Percentiles rank a stretch among this genome's conserved stretches.
phyloP scores from a whole-genome alignment of 1,284 basidiomycete species.

The Trichosporon inkin region DNA sequence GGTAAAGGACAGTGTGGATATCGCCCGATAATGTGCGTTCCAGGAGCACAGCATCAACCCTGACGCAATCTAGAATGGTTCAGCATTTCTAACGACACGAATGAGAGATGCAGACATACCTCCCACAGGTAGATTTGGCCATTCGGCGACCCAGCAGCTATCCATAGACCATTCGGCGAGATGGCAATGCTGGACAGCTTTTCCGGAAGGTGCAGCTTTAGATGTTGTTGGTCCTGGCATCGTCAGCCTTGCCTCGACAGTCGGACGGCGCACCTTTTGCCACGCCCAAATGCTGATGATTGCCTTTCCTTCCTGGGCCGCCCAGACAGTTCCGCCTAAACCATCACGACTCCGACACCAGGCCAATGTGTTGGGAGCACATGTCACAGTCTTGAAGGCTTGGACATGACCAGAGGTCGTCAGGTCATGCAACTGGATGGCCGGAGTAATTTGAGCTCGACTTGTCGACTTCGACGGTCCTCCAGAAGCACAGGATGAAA shows the following conservation, averaged over 20 bases:
- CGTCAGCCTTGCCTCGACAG: conserved; percentile 1
- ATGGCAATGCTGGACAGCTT: conserved; percentile 73
- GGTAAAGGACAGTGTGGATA: conserved; percentile 78
- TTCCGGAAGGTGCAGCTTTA: conserved; percentile 85
- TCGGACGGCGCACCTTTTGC: conserved; percentile 47
- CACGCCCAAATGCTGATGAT: conserved; percentile 52
- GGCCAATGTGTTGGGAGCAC: conserved; percentile 34
- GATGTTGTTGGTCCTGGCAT: conserved; percentile 72
- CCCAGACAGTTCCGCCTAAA: conserved; percentile 46
- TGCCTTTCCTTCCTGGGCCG: conserved; percentile 51
- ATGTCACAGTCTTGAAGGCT: conserved; percentile 49
- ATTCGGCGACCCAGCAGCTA: conserved; percentile 79
- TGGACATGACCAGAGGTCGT: conserved; percentile 45
- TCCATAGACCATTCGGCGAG: conserved; percentile 68
- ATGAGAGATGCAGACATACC: conserved; percentile 54
- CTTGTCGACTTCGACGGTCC: conserved; percentile 23
- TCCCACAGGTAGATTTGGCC: conserved; percentile 95
- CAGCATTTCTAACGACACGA: not conserved
- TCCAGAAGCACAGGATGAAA: conserved; percentile 40
- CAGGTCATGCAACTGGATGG: conserved; percentile 50
- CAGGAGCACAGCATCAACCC: conserved; percentile 83
- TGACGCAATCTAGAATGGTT: conserved; percentile 64
- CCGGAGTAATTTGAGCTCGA: conserved; percentile 34
- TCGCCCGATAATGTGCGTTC: conserved; percentile 90
- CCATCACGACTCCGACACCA: conserved; percentile 39